Evolutionary conservation across 179 eudicot species (phyloP), one percentile per base, ranked within the genome.

Genomic region (Nepenthes alata): DNA sequence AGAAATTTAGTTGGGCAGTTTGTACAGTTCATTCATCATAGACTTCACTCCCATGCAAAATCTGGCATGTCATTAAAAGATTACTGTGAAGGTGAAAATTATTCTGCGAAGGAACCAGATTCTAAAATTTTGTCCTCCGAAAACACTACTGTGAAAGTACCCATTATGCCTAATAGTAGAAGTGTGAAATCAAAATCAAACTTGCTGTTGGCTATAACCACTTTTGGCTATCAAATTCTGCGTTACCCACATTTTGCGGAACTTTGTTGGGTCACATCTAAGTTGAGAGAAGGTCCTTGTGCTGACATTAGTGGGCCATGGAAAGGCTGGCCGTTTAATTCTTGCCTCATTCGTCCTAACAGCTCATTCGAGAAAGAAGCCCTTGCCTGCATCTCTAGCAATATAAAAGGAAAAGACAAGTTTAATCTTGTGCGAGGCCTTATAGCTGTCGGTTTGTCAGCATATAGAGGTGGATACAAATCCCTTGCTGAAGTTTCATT

Each of bases 251-350:
- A 89, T 72, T 93, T 93, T 69, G 89, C 98, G 25, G 98, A 93
- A 67, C 89, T 93, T 59, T 93, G 98, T 81, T 93, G 98, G 98
- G 83, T 79, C 55, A 86, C 98, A 47, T 93, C 98, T 45, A 93
- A 93, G 77, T 75, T 93, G 74, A 93, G 73, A 63, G 93, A 86
- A 56, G 98, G 98, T 67, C 98, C 96, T 37, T 75, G 69, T 74
- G 79, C 88, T 12, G 83, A 81, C 65, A 68, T 74, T 12, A 65
- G 66, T 47, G 98, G 96, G 49, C 87, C 95, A 67, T 93, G 95
- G 98, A 93, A 80, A 78, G 96, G 95, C 50, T 93, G 98, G 98
- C 98, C 96, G 11, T 93, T 93, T 66, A 93, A 86, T 71, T 78
- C 98, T 59, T 93, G 98, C 68, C 62, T 89, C 67, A 74, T 86